A percentile compares a stretch with the other conserved stretches of the same genome.
Evolutionary conservation across 2,329 filamentous ascomycete species (phyloP).

Genomic region (Penicillium concentricum): DNA sequence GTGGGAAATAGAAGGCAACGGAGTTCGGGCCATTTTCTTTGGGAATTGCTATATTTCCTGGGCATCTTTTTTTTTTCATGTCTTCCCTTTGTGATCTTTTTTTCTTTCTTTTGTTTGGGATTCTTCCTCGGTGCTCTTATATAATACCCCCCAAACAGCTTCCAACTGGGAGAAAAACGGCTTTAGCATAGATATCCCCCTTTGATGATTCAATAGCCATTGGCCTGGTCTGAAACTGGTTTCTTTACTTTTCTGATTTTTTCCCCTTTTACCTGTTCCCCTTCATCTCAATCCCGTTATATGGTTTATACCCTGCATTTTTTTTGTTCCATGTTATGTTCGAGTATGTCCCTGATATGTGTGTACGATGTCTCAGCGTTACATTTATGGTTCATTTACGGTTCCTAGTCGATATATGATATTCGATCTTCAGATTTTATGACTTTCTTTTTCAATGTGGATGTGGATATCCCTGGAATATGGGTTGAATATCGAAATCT

Average conservation of each 20-base stretch:
- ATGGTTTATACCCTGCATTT: slow-evolving; percentile 27
- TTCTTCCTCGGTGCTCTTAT: slow-evolving; percentile 6
- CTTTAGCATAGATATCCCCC: slow-evolving; percentile 11
- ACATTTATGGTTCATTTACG: slow-evolving; percentile 5
- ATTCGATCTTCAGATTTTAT: not conserved
- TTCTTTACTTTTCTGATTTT: not conserved
- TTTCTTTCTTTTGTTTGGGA: slow-evolving; percentile 12
- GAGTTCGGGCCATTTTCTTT: slow-evolving; percentile 26
- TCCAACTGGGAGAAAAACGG: slow-evolving; percentile 11
- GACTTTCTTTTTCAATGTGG: not conserved
- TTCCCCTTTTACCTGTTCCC: not conserved
- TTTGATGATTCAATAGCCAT: slow-evolving; percentile 9
- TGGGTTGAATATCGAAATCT: not conserved
- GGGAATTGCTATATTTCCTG: not conserved
- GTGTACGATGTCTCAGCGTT: slow-evolving; percentile 28
- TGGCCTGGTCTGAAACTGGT: slow-evolving; percentile 4
- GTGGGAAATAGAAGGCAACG: slow-evolving; percentile 35
- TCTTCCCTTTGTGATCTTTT: slow-evolving; percentile 19
- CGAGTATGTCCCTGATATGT: slow-evolving; percentile 25
- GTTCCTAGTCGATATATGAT: slow-evolving; percentile 2
- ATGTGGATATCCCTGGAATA: too few species aligned
- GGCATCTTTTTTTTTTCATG: slow-evolving; percentile 9
- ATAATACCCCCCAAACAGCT: slow-evolving; percentile 12
- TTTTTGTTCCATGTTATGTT: slow-evolving; percentile 13
- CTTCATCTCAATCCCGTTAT: slow-evolving; percentile 7